phyloP scores from a whole-genome alignment of 1,284 basidiomycete genomes.

The Ceratobasidium sp. region DNA sequence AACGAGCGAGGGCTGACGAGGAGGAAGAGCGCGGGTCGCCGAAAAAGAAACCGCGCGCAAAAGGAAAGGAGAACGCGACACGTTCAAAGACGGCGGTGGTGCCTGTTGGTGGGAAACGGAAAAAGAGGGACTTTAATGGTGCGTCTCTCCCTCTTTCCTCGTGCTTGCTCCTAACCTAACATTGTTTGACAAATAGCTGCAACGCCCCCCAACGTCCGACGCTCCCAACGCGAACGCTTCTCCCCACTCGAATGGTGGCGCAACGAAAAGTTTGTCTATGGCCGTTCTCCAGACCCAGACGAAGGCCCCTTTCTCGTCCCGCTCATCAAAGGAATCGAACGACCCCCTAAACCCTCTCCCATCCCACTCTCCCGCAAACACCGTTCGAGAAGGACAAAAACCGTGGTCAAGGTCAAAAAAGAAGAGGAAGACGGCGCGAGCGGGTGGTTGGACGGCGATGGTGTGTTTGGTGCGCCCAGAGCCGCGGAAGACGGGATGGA shows the following conservation, averaged over 20 bases:
- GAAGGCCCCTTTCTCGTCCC: slow-evolving; percentile 73
- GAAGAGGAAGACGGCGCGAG: slow-evolving; percentile 58
- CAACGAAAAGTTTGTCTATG: slow-evolving; percentile 90
- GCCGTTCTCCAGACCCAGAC: slow-evolving; percentile 65
- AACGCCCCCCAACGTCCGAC: slow-evolving; percentile 66
- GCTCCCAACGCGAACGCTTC: slow-evolving; percentile 78
- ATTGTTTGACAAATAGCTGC: background rate
- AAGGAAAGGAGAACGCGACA: background rate
- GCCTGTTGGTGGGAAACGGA: slow-evolving; percentile 28
- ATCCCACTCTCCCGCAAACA: slow-evolving; percentile 66
- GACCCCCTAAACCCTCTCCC: slow-evolving; percentile 76
- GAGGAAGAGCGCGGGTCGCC: background rate
- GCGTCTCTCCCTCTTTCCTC: background rate
- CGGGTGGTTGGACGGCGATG: slow-evolving; percentile 50
- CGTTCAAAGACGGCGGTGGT: slow-evolving; percentile 3
- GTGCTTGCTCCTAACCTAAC: background rate
- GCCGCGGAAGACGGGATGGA: slow-evolving; percentile 89
- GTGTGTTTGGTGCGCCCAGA: slow-evolving; percentile 47
- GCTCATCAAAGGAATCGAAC: slow-evolving; percentile 84
- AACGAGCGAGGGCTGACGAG: slow-evolving; percentile 14
- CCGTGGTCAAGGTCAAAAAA: slow-evolving; percentile 56
- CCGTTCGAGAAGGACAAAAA: slow-evolving; percentile 60
- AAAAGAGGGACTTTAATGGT: slow-evolving; percentile 38
- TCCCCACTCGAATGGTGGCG: slow-evolving; percentile 93
- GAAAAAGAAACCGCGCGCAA: slow-evolving; percentile 3